phyloP scores from a whole-genome alignment of 768 basidiomycete genomes.

The Leccinum boreale region DNA sequence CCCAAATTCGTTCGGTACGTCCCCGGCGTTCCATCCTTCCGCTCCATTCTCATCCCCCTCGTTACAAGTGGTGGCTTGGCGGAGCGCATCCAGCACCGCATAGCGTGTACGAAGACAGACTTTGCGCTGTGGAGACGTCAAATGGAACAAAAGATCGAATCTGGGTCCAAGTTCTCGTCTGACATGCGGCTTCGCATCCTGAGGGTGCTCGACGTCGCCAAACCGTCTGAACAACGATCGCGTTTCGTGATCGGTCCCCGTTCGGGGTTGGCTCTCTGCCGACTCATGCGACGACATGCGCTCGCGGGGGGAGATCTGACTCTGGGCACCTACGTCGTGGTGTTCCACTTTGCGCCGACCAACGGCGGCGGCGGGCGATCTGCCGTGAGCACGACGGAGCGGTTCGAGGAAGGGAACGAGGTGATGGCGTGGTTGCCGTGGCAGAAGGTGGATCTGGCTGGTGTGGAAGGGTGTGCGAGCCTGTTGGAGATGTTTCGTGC shows the following conservation, averaged over 20 bases:
- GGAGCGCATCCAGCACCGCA: conserved; percentile 43
- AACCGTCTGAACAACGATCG: conserved; percentile 28
- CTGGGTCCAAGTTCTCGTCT: conserved; percentile 27
- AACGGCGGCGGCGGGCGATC: conserved; percentile 19
- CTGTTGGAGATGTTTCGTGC: conserved; percentile 18
- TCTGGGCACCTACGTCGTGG: conserved; percentile 31
- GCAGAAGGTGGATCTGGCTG: conserved; percentile 36
- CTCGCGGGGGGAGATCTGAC: conserved; percentile 15
- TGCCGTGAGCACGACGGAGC: conserved; percentile 33
- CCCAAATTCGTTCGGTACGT: conserved; percentile 49
- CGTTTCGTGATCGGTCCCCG: conserved; percentile 26
- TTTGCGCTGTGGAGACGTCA: conserved; percentile 54
- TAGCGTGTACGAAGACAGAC: conserved; percentile 43
- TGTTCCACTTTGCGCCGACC: conserved; percentile 37
- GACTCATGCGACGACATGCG: conserved; percentile 25
- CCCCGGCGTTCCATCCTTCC: neutral
- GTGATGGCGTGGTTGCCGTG: conserved; percentile 52
- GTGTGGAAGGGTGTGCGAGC: conserved; percentile 9
- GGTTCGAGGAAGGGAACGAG: conserved; percentile 39
- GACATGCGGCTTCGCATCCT: conserved; percentile 46
- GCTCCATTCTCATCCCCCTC: neutral
- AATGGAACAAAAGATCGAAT: conserved; percentile 35
- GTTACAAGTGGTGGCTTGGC: conserved; percentile 54
- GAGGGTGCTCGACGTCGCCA: conserved; percentile 38
- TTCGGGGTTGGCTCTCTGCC: conserved; percentile 43